Evolutionary conservation across 2,329 filamentous ascomycete genomes (phyloP).

Genomic region (Neonectria neomacrospora): DNA sequence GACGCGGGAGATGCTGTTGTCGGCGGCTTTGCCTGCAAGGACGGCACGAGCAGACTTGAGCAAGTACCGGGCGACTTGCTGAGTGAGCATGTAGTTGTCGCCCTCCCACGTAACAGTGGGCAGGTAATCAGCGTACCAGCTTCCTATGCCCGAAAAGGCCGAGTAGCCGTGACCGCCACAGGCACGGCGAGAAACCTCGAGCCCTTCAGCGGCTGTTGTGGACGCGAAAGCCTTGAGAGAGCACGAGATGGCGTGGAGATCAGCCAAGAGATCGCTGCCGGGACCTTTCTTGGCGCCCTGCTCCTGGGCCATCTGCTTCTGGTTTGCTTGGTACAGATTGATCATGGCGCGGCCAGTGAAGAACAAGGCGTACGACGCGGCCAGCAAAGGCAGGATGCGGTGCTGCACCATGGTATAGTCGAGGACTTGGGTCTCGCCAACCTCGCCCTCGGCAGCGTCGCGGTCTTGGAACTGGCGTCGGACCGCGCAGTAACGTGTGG

Average conservation of each 20-base stretch:
- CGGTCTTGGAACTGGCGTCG: slow-evolving; percentile 82
- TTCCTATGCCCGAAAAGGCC: slow-evolving; percentile 79
- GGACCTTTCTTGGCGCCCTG: slow-evolving; percentile 32
- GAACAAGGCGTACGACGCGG: slow-evolving; percentile 80
- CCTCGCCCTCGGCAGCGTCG: slow-evolving; percentile 67
- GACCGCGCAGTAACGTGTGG: slow-evolving; percentile 78
- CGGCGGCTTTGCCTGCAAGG: slow-evolving; percentile 66
- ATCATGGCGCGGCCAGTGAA: slow-evolving; percentile 84
- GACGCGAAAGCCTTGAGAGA: slow-evolving; percentile 79
- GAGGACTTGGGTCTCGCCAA: slow-evolving; percentile 77
- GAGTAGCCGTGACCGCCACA: slow-evolving; percentile 83
- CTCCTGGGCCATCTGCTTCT: slow-evolving; percentile 68
- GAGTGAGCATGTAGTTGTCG: slow-evolving; percentile 85
- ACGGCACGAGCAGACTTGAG: slow-evolving; percentile 80
- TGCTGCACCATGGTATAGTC: slow-evolving; percentile 87
- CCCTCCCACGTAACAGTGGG: slow-evolving; percentile 79
- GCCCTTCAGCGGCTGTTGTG: slow-evolving; percentile 77
- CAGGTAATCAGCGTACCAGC: slow-evolving; percentile 80
- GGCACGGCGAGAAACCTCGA: slow-evolving; percentile 79
- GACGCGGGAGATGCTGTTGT: slow-evolving; percentile 59
- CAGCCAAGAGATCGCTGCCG: slow-evolving; percentile 75
- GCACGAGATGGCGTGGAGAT: slow-evolving; percentile 81
- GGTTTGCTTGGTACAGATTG: slow-evolving; percentile 76
- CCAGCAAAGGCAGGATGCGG: slow-evolving; percentile 76
- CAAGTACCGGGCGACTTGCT: slow-evolving; percentile 81